Evolutionary conservation across 345 rosid species (phyloP), one percentile per base, ranked within the genome.

Genomic region (Chamaenerion angustifolium): DNA sequence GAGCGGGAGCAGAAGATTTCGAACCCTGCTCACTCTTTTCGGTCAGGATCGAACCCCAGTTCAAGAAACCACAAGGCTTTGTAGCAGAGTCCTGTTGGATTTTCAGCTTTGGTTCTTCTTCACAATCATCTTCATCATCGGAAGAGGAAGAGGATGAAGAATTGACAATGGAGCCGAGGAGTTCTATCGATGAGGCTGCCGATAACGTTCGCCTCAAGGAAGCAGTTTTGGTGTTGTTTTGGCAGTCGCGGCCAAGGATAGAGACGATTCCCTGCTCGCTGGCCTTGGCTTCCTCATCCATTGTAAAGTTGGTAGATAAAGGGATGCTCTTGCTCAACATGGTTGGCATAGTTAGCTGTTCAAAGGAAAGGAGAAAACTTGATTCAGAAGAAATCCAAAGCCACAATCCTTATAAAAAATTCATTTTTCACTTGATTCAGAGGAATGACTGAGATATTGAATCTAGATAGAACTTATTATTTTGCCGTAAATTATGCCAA

Each of bases 191-290:
- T 0, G 95, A 81, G 0, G 87, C 95, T 13, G 95, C 95, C 0
- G 96, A 87, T 12, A 87, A 76, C 9, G 98, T 87, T 40, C 95
- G 57, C 47, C 82, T 68, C 1, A 92, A 77, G 7, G 95, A 77
- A 52, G 85, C 44, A 48, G 82, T 25, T 11, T 44, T 43, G 14
- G n/a, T 42, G 54, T 59, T 52, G 50, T 45, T 67, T 15, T 74
- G 73, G 21, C 54, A 42, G 57, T 66, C 78, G 16, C 70, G 60
- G 18, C 76, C 81, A 47, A 87, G 93, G 62, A 92, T 77, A 12
- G 88, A 81, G 31, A 78, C 80, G 46, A 92, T 82, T n/a, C 98
- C 98, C 73, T 76, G 87, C 55, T 71, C 58, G 27, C 51, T 48
- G 11, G 59, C 47, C 65, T 52, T 55, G 45, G 46, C 63, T 49